Evolutionary conservation across 352 stramenopile species (phyloP).

Genomic region (Thalassiosira ordinaria): DNA sequence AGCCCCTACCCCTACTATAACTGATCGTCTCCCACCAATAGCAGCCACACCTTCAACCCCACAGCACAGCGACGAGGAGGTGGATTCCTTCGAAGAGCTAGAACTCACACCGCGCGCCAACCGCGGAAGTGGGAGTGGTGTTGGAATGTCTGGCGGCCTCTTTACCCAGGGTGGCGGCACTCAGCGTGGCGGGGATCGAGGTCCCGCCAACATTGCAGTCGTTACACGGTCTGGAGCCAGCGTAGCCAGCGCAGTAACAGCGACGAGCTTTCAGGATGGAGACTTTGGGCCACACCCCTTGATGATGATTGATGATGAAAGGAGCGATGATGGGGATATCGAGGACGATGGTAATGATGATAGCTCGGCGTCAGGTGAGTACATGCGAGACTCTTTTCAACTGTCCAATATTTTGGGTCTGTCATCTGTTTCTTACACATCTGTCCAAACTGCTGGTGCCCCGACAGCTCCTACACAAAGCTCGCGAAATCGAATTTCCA

Average conservation of each 20-base stretch:
- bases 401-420: background rate
- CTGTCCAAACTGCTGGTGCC: too few species aligned
- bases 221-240: slow-evolving; percentile 62
- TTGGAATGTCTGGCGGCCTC: too few species aligned
- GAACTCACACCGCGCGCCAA: slow-evolving; percentile 49
- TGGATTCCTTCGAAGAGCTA: slow-evolving; percentile 59
- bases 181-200: slow-evolving; percentile 22
- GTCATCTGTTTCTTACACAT: too few species aligned
- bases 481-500: slow-evolving; percentile 58
- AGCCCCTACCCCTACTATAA: too few species aligned
- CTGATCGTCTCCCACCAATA: slow-evolving; percentile 54
- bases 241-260: slow-evolving; percentile 63
- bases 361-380: slow-evolving; percentile 61
- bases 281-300: slow-evolving; percentile 39
- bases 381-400: background rate
- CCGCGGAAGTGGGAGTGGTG: slow-evolving; percentile 4
- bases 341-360: slow-evolving; percentile 53
- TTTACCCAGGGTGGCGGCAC: slow-evolving; percentile 17
- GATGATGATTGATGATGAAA: slow-evolving; percentile 36
- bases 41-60: slow-evolving; percentile 48
- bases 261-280: slow-evolving; percentile 57
- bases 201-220: slow-evolving; percentile 59
- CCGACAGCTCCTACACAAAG: slow-evolving; percentile 48
- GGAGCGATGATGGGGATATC: slow-evolving; percentile 44
- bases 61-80: slow-evolving; percentile 53